A percentile compares a stretch with the other conserved stretches of the same genome.
Evolutionary conservation across 441 rosid genomes (phyloP).

Genomic region (Populus tomentosa): DNA sequence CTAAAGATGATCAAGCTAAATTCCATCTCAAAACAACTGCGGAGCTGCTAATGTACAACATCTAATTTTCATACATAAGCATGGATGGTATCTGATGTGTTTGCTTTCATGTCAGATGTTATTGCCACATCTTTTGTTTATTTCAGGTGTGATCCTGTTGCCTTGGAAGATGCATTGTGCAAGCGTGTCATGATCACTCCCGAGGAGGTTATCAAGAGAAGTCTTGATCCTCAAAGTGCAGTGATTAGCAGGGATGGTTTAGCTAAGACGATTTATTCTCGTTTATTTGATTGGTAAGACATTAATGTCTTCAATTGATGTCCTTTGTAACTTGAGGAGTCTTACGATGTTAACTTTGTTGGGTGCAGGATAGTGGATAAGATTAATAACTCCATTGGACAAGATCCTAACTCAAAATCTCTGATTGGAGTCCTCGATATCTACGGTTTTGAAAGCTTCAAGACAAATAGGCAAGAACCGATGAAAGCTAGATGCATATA

Average conservation of each 20-base stretch:
- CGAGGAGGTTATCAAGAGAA: conserved; percentile 79
- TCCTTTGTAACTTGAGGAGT: background rate
- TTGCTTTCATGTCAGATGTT: background rate
- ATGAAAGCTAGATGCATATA: background rate
- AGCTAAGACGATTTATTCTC: conserved; percentile 80
- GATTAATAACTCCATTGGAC: conserved; percentile 78
- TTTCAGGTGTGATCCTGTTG: conserved; percentile 61
- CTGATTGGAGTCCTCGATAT: conserved; percentile 86
- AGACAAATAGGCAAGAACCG: conserved; percentile 64
- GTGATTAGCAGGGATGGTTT: conserved; percentile 68
- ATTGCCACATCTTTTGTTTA: conserved; percentile 10
- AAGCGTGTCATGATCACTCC: conserved; percentile 93
- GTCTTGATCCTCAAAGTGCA: conserved; percentile 86
- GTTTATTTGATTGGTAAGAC: conserved; percentile 73
- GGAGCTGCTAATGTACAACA: conserved; percentile 82
- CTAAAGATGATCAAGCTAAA: conserved; percentile 71
- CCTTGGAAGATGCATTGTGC: conserved; percentile 77
- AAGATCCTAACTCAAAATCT: conserved; percentile 64
- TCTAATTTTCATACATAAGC: conserved; percentile 10
- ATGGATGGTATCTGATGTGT: conserved; percentile 5
- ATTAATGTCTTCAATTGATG: background rate
- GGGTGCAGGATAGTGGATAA: conserved; percentile 69
- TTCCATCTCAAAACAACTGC: conserved; percentile 85
- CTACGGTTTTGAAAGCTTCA: conserved; percentile 98
- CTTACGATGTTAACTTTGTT: conserved; percentile 14